phyloP scores from a whole-genome alignment of 2,329 filamentous ascomycete species.

The Talaromyces sp. region DNA sequence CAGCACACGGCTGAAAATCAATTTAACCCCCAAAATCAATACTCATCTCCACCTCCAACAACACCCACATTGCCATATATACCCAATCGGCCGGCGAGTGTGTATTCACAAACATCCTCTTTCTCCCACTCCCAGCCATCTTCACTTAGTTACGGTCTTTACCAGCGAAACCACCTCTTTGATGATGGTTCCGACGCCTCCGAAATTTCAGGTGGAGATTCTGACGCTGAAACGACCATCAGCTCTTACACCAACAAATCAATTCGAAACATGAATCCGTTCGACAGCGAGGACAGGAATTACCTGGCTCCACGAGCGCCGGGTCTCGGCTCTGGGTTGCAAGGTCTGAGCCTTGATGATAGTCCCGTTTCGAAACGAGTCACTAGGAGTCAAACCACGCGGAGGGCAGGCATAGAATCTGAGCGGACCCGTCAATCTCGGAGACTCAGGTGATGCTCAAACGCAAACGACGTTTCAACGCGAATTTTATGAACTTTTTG shows the following conservation, averaged over 20 bases:
- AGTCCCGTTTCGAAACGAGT: background rate
- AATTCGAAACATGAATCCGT: conserved; percentile 28
- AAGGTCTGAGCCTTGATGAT: conserved; percentile 15
- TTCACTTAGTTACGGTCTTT: background rate
- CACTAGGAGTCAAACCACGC: conserved; percentile 11
- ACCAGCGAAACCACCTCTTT: conserved; percentile 15
- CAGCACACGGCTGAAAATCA: background rate
- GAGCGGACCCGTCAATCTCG: background rate
- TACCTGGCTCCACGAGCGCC: background rate
- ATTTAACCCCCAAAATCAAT: background rate
- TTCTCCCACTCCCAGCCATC: conserved; percentile 2
- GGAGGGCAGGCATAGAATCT: background rate
- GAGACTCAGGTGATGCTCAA: background rate
- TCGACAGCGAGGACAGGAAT: conserved; percentile 32
- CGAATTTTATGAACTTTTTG: background rate
- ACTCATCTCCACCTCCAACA: background rate
- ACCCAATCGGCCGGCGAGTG: background rate
- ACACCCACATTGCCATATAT: conserved; percentile 1
- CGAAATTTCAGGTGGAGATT: conserved; percentile 30
- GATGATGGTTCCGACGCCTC: conserved; percentile 28
- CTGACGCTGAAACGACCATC: conserved; percentile 29
- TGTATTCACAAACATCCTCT: background rate
- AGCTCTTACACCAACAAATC: conserved; percentile 30
- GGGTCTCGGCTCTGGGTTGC: conserved; percentile 12
- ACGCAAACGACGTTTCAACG: background rate